Conservation (phyloP, 1,139 yeast species). For the Spencermartinsiella ligniputridi region DNA sequence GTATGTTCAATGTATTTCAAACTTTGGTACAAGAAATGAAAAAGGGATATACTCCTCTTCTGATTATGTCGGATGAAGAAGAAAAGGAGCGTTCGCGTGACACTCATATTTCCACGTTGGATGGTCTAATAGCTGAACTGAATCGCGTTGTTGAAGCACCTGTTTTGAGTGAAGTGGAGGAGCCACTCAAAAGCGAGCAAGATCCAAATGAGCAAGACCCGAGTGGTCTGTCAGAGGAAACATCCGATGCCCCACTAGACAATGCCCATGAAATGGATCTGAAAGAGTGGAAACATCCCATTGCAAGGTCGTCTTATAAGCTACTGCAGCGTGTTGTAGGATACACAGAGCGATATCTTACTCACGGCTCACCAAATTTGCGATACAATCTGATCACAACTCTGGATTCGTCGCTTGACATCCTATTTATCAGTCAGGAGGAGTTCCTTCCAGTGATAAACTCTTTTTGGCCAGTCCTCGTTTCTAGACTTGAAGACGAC, state of each 20-base stretch:
- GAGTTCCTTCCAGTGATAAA: constrained; percentile 66
- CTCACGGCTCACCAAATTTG: constrained; percentile 60
- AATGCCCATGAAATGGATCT: constrained; percentile 28
- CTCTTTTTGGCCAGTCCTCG: constrained; percentile 58
- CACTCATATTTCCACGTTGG: constrained; percentile 15
- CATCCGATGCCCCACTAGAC: constrained; percentile 18
- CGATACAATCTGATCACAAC: constrained; percentile 54
- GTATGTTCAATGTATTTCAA: constrained; percentile 68
- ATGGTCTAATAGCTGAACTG: constrained; percentile 22
- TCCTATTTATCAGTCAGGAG: constrained; percentile 57
- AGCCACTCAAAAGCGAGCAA: constrained; percentile 23
- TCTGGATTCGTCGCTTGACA: constrained; percentile 48
- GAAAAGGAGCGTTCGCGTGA: constrained; percentile 4
- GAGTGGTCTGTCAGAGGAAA: background rate
- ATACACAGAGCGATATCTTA: constrained; percentile 66
- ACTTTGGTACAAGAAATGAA: constrained; percentile 56
- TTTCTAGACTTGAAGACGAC: constrained; percentile 27
- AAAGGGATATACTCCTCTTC: constrained; percentile 29
- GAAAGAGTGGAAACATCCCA: constrained; percentile 56
- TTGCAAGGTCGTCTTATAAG: constrained; percentile 56
- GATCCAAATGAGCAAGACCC: constrained; percentile 18
- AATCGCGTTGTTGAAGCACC: constrained; percentile 10
- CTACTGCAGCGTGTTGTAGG: constrained; percentile 57
- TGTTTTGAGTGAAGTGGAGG: constrained; percentile 4
- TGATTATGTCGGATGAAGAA: constrained; percentile 7